Evolutionary conservation across 768 basidiomycete genomes (phyloP), one percentile per base, ranked within the genome.

Genomic region (Amanita polypyramis): DNA sequence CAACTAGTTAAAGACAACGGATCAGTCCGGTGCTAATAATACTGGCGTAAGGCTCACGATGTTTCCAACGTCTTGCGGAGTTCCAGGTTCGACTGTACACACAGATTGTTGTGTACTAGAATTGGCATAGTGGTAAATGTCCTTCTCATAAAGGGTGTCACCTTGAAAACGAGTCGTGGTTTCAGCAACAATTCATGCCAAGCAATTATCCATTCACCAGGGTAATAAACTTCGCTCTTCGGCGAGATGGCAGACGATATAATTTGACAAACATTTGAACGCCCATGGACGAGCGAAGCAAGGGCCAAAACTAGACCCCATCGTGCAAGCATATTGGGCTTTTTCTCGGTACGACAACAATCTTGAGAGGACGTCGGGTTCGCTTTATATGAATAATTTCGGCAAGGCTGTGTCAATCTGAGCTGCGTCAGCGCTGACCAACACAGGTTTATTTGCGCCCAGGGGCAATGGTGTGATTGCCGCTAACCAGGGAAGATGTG

Each of bases 21-120:
- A 10, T 39, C 3, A 39, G n/a, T 17, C 3, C 4, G 14, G n/a
- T 15, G 14, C 12, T 15, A 34, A 14, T 17, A 27, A 3, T 8
- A 0, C 33, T 5, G 7, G 4, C 2, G 20, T 17, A 30, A n/a
- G 17, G n/a, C 47, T 41, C 33, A 49, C 47, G 21, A 42, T 42
- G 15, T 10, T 25, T 33, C 47, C 47, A 42, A 49, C 36, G 17
- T 49, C 47, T 40, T 42, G 9, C 0, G 40, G 23, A 3, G 47
- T 35, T 5, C 39, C 40, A 17, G 47, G 47, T 21, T 49, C 47
- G 5, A 49, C 38, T n/a, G 47, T 38, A 34, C 47, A 49, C 33
- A 29, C 21, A 2, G 47, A 33, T 15, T 42, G 6, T 27, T 49
- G 47, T 9, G 47, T 34, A 20, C 47, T 49, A 21, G 38, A 49